These are phyloP conservation scores for Pyricularia sp. DNA, from an alignment of 2,329 filamentous ascomycete species.

Conservation along the genomic window DNA sequence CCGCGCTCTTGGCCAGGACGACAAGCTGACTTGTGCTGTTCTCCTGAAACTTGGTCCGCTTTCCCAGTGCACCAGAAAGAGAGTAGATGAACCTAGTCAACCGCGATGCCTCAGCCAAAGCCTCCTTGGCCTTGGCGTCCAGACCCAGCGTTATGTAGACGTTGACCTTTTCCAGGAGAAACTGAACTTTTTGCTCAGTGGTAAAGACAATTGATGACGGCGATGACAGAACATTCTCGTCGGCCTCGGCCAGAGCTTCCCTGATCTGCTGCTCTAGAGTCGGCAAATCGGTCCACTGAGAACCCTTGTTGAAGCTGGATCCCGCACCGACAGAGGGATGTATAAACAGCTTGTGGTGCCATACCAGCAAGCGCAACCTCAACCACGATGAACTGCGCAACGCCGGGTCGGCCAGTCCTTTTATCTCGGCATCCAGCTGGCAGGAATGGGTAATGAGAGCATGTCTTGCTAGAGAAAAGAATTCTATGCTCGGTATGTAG, in stretches of 20 bases:
- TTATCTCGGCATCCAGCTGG: background rate
- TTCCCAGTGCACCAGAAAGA: constrained; percentile 79
- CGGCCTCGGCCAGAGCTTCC: constrained; percentile 29
- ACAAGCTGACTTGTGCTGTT: constrained; percentile 81
- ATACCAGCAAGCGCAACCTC: constrained; percentile 63
- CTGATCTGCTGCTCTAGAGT: constrained; percentile 42
- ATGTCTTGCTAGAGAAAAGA: constrained; percentile 64
- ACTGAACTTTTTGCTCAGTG: constrained; percentile 50
- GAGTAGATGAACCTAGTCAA: constrained; percentile 69
- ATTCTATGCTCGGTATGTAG: constrained; percentile 72
- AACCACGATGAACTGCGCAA: constrained; percentile 42
- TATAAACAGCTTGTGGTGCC: constrained; percentile 52
- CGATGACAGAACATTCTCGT: background rate
- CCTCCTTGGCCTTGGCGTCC: constrained; percentile 63
- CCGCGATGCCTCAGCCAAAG: constrained; percentile 58
- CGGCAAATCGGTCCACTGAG: constrained; percentile 51
- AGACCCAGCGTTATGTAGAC: constrained; percentile 78
- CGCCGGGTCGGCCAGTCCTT: background rate
- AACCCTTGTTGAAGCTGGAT: constrained; percentile 44
- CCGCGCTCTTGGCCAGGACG: constrained; percentile 70
- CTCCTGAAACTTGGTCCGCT: constrained; percentile 71
- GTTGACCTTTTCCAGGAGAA: constrained; percentile 73
- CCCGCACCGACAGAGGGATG: constrained; percentile 45
- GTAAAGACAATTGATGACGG: background rate
- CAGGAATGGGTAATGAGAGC: constrained; percentile 24